phyloP scores from a whole-genome alignment of 108 stramenopile species.

The Bacterosira constricta region DNA sequence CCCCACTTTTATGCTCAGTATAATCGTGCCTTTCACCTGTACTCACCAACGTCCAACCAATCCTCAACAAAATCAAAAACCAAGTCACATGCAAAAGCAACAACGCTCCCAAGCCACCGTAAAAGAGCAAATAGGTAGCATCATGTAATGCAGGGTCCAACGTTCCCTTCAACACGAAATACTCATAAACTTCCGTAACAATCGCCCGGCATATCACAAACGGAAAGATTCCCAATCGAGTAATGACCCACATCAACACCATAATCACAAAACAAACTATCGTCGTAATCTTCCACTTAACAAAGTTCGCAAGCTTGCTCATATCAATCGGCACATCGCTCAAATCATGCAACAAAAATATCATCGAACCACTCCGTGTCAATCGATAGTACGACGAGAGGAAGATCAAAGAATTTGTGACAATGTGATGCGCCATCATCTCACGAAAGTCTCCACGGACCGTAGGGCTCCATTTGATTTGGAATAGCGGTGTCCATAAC shows the following conservation, averaged over 20 bases:
- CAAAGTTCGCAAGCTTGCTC: slow-evolving; percentile 88
- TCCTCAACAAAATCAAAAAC: slow-evolving; percentile 81
- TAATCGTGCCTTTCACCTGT: slow-evolving; percentile 86
- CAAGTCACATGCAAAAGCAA: slow-evolving; percentile 76
- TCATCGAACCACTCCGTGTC: slow-evolving; percentile 76
- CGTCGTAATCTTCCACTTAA: slow-evolving; percentile 87
- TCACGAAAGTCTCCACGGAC: slow-evolving; percentile 89
- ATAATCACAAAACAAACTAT: slow-evolving; percentile 70
- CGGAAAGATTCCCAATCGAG: slow-evolving; percentile 68
- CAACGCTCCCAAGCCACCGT: slow-evolving; percentile 57
- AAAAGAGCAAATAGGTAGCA: slow-evolving; percentile 59
- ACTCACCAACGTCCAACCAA: slow-evolving; percentile 72
- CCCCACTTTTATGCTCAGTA: slow-evolving; percentile 85
- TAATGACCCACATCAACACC: slow-evolving; percentile 78
- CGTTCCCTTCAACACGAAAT: slow-evolving; percentile 40
- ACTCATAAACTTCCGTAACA: slow-evolving; percentile 54
- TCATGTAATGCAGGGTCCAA: slow-evolving; percentile 57
- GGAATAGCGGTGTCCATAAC: slow-evolving; percentile 49
- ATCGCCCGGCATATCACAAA: slow-evolving; percentile 75
- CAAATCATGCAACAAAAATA: slow-evolving; percentile 86
- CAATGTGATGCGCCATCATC: slow-evolving; percentile 88
- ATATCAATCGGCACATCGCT: slow-evolving; percentile 88
- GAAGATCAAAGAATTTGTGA: slow-evolving; percentile 76
- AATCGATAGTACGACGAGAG: slow-evolving; percentile 70
- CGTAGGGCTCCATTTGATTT: slow-evolving; percentile 63